Conservation (phyloP, 495 filamentous ascomycete genomes). For the Poronia punctata region DNA sequence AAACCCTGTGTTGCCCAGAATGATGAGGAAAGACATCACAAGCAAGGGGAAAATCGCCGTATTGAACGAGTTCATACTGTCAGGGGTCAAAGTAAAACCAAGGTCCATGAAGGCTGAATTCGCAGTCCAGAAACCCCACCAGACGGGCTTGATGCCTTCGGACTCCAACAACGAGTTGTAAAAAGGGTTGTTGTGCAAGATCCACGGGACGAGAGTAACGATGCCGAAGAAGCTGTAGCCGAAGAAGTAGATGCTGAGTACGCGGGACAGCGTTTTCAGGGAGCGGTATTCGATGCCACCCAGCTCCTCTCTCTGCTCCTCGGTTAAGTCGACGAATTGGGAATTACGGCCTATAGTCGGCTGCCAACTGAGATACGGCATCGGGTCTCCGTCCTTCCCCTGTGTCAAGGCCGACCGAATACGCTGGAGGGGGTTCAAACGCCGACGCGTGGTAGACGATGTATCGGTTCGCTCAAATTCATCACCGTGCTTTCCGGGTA, state of each 20-base stretch:
- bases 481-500: conserved; percentile 24
- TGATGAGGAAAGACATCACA: conserved; percentile 70
- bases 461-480: conserved; percentile 21
- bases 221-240: conserved; percentile 69
- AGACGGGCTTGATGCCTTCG: conserved; percentile 58
- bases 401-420: conserved; percentile 32
- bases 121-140: conserved; percentile 90
- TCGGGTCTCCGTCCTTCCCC: conserved; percentile 42
- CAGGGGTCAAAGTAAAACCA: conserved; percentile 78
- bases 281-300: conserved; percentile 93
- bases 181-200: conserved; percentile 49
- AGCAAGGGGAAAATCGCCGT: conserved; percentile 66
- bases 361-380: conserved; percentile 89
- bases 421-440: conserved; percentile 13
- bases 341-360: conserved; percentile 90
- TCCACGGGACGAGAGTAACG: conserved; percentile 71
- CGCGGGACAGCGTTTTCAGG: conserved; percentile 72
- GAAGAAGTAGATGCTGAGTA: conserved; percentile 71
- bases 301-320: conserved; percentile 86
- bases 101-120: conserved; percentile 86
- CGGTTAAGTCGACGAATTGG: conserved; percentile 77
- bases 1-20: conserved; percentile 91
- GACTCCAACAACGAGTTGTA: conserved; percentile 53
- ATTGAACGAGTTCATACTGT: conserved; percentile 87
- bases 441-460: conserved; percentile 2